Conservation (phyloP, 2,329 filamentous ascomycete genomes). For the Sporothrix brasiliensis region DNA sequence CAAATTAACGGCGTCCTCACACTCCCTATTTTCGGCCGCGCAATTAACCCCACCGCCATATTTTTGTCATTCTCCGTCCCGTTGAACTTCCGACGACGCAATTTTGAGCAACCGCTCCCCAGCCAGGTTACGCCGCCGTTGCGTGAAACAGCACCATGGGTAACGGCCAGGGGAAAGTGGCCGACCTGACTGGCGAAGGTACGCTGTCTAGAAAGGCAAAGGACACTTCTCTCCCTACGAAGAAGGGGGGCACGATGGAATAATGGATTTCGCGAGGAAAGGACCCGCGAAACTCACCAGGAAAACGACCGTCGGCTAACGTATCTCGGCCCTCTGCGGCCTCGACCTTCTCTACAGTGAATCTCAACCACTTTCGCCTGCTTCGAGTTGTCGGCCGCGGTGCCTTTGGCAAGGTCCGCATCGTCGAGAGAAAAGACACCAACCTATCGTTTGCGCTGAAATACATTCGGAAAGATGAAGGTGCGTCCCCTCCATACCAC, state of each 20-base stretch:
- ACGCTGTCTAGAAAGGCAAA: slow-evolving; percentile 43
- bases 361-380: slow-evolving; percentile 95
- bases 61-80: background rate
- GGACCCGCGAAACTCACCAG: background rate
- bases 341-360: slow-evolving; percentile 60
- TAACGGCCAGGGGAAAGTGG: slow-evolving; percentile 91
- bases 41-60: slow-evolving; percentile 7
- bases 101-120: background rate
- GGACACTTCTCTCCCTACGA: background rate
- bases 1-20: background rate
- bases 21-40: background rate
- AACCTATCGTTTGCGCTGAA: slow-evolving; percentile 93
- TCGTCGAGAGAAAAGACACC: slow-evolving; percentile 96
- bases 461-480: slow-evolving; percentile 98
- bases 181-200: slow-evolving; percentile 94
- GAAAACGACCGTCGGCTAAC: background rate
- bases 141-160: slow-evolving; percentile 63
- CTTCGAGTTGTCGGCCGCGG: slow-evolving; percentile 95
- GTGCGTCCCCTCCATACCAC: slow-evolving; percentile 51
- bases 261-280: background rate
- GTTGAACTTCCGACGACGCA: background rate
- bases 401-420: slow-evolving; percentile 97
- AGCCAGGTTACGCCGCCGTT: background rate
- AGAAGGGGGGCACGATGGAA: background rate
- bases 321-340: background rate